Percentiles rank a stretch among this genome's conserved stretches.
phyloP scores from a whole-genome alignment of 2,329 filamentous ascomycete species.

The Raffaelea albimanens region DNA sequence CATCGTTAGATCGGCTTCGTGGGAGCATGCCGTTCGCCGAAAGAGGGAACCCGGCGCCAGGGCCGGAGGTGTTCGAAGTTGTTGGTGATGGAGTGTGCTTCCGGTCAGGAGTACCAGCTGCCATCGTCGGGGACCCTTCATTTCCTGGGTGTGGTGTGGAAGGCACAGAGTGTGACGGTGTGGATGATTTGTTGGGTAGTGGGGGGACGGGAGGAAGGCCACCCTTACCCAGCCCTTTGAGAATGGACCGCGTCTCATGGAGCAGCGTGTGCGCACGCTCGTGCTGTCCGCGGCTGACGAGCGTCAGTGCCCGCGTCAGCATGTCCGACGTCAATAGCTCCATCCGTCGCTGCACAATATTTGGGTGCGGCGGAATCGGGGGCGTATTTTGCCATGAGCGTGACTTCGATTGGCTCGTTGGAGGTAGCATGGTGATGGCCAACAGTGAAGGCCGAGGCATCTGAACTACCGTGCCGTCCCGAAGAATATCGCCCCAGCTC shows the following conservation, averaged over 20 bases:
- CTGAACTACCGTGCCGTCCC: conserved; percentile 78
- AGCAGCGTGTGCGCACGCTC: conserved; percentile 89
- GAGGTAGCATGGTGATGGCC: conserved; percentile 90
- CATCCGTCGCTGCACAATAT: conserved; percentile 93
- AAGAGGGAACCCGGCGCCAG: conserved; percentile 26
- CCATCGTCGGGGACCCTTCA: conserved; percentile 33
- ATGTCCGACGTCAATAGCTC: conserved; percentile 96
- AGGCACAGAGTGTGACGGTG: conserved; percentile 30
- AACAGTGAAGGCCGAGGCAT: conserved; percentile 82
- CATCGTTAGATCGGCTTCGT: conserved; percentile 45
- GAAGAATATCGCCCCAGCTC: conserved; percentile 83
- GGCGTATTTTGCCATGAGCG: conserved; percentile 56
- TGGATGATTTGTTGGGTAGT: conserved; percentile 28
- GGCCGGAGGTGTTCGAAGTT: conserved; percentile 35
- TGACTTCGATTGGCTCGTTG: conserved; percentile 51
- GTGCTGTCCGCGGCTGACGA: conserved; percentile 85
- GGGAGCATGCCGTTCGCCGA: conserved; percentile 29
- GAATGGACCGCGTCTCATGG: conserved; percentile 85
- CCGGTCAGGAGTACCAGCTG: conserved; percentile 38
- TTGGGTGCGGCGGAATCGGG: conserved; percentile 89
- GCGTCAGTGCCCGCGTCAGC: conserved; percentile 82
- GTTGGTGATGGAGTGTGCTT: conserved; percentile 48
- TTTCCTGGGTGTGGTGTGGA: conserved; percentile 38
- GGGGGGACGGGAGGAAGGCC: conserved; percentile 82
- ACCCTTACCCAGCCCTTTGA: conserved; percentile 93